Percentiles rank a stretch among this genome's conserved stretches.
These are phyloP conservation scores for Trifolium fragiferum DNA, from an alignment of 306 rosid genomes.

Conservation along the genomic window DNA sequence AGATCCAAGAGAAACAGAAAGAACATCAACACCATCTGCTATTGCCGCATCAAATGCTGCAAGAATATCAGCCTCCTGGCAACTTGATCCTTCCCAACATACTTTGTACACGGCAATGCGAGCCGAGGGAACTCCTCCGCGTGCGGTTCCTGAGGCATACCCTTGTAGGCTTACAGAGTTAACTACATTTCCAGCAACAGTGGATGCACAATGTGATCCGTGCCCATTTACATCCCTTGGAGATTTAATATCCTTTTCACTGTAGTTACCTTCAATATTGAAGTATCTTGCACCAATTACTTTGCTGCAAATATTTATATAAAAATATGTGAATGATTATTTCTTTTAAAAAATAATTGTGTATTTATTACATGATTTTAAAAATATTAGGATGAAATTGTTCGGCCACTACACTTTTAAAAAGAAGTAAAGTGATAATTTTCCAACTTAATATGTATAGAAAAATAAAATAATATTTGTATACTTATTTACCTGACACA, in stretches of 20 bases:
- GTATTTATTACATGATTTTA: too few species aligned
- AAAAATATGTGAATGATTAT: neutral
- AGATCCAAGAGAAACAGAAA: constrained; percentile 44
- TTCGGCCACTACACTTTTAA: too few species aligned
- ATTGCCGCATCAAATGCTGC: constrained; percentile 59
- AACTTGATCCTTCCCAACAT: constrained; percentile 4
- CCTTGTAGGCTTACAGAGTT: constrained; percentile 43
- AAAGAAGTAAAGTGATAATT: too few species aligned
- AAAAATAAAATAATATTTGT: too few species aligned
- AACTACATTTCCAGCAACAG: constrained; percentile 51
- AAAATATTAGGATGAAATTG: too few species aligned
- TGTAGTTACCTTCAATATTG: neutral
- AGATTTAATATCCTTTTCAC: constrained; percentile 9
- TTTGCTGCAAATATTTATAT: constrained; percentile 41
- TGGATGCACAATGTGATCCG: constrained; percentile 61
- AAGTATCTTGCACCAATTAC: constrained; percentile 58
- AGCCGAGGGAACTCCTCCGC: constrained; percentile 49
- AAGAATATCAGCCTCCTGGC: constrained; percentile 25
- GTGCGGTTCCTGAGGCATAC: constrained; percentile 45
- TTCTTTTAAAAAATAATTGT: neutral
- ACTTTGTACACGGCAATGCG: constrained; percentile 46
- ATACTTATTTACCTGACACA: too few species aligned
- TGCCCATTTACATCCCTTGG: constrained; percentile 54
- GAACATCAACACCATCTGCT: constrained; percentile 58
- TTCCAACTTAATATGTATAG: too few species aligned